phyloP scores from a whole-genome alignment of 1,139 yeast species.

The Hyphopichia fennica region DNA sequence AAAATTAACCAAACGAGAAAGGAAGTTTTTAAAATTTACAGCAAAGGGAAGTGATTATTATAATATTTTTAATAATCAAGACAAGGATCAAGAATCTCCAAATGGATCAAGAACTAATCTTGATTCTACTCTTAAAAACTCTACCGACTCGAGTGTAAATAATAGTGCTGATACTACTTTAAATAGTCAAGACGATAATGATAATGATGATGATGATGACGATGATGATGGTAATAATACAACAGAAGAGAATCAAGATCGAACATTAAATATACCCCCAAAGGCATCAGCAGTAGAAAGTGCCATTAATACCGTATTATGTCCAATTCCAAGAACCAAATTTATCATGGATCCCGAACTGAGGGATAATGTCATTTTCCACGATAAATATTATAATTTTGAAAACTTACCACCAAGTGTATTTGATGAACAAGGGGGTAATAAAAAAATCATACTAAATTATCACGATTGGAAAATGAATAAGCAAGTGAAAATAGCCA shows the following conservation, averaged over 20 bases:
- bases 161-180: not conserved
- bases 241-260: no score
- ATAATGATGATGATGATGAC: conserved; percentile 4
- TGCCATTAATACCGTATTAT: conserved; percentile 40
- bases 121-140: conserved; percentile 4
- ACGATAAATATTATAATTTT: conserved; percentile 74
- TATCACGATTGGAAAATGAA: conserved; percentile 46
- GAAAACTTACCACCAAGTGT: conserved; percentile 52
- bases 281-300: conserved; percentile 47
- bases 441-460: conserved; percentile 9
- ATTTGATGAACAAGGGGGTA: conserved; percentile 9
- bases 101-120: not conserved
- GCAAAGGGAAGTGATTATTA: conserved; percentile 23
- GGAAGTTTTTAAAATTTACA: conserved; percentile 23
- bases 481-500: conserved; percentile 70
- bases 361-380: conserved; percentile 64
- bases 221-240: conserved; percentile 6
- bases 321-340: conserved; percentile 41
- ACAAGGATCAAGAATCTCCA: not conserved
- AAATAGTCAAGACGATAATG: conserved; percentile 1
- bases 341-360: conserved; percentile 36
- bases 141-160: not conserved
- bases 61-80: conserved; percentile 6
- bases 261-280: conserved; percentile 36
- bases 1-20: conserved; percentile 20